Evolutionary conservation across 139 green algal species (phyloP).

Genomic region (Chlorella ohadii): DNA sequence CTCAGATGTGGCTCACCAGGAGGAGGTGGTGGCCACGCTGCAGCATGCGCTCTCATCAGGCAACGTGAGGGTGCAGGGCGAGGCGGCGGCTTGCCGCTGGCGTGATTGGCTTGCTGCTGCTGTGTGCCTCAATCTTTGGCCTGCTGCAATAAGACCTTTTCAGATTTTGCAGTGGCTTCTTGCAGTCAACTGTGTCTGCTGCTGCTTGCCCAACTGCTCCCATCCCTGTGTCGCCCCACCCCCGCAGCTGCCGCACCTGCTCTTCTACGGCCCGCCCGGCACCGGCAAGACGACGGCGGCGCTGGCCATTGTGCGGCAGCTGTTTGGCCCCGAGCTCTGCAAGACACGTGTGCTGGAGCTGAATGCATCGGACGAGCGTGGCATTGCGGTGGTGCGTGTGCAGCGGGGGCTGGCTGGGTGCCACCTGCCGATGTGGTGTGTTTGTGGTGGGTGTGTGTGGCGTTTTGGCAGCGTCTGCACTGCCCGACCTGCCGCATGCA

Average conservation of each 20-base stretch:
- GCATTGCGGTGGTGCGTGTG: constrained; percentile 90
- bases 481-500: too few relatives aligned
- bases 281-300: constrained; percentile 98
- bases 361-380: constrained; percentile 96
- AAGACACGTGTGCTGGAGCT: constrained; percentile 96
- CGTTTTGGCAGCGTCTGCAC: too few relatives aligned
- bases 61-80: constrained; percentile 66
- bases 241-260: constrained; percentile 89
- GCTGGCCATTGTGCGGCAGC: constrained; percentile 90
- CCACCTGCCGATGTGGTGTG: too few relatives aligned
- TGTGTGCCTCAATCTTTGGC: too few relatives aligned
- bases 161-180: too few relatives aligned
- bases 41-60: constrained; percentile 83
- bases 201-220: neutral
- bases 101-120: too few relatives aligned
- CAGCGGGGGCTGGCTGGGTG: too few relatives aligned
- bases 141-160: too few relatives aligned
- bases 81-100: too few relatives aligned
- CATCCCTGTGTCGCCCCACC: neutral
- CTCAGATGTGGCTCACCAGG: constrained; percentile 93
- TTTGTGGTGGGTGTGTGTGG: too few relatives aligned
- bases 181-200: too few relatives aligned
- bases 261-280: constrained; percentile 98
- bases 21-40: constrained; percentile 93
- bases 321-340: constrained; percentile 84